phyloP scores from a whole-genome alignment of 2,329 filamentous ascomycete genomes.

The Plenodomus tracheiphilus region DNA sequence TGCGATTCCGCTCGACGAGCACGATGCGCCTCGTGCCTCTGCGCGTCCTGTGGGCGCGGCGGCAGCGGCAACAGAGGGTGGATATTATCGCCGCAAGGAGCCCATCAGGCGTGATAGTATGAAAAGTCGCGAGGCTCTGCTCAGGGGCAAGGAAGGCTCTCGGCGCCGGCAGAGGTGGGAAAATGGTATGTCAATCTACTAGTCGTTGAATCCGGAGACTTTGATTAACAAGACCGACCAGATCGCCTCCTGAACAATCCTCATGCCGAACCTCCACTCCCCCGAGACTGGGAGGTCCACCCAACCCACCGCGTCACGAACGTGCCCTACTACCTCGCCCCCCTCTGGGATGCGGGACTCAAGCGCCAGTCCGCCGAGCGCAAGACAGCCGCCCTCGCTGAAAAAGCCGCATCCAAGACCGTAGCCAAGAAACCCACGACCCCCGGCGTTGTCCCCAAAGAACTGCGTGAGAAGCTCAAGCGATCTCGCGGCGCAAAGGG shows the following conservation, averaged over 20 bases:
- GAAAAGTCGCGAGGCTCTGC: slow-evolving; percentile 71
- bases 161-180: slow-evolving; percentile 89
- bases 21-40: slow-evolving; percentile 39
- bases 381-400: slow-evolving; percentile 38
- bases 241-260: slow-evolving; percentile 87
- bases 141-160: slow-evolving; percentile 90
- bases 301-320: slow-evolving; percentile 78
- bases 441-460: slow-evolving; percentile 68
- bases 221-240: slow-evolving; percentile 39
- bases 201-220: slow-evolving; percentile 5
- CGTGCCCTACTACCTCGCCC: slow-evolving; percentile 87
- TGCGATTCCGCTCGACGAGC: slow-evolving; percentile 73
- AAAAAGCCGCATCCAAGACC: slow-evolving; percentile 40
- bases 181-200: slow-evolving; percentile 65
- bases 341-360: slow-evolving; percentile 73
- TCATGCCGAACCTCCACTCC: slow-evolving; percentile 78
- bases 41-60: slow-evolving; percentile 32
- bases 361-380: slow-evolving; percentile 50
- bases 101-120: slow-evolving; percentile 63
- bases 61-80: slow-evolving; percentile 47
- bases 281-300: slow-evolving; percentile 79
- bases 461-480: slow-evolving; percentile 81
- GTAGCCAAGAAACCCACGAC: slow-evolving; percentile 47
- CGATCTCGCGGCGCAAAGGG: slow-evolving; percentile 74
- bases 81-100: slow-evolving; percentile 57